Base-by-base conservation (phyloP, 768 basidiomycete genomes). In the Harrya chromipes region DNA sequence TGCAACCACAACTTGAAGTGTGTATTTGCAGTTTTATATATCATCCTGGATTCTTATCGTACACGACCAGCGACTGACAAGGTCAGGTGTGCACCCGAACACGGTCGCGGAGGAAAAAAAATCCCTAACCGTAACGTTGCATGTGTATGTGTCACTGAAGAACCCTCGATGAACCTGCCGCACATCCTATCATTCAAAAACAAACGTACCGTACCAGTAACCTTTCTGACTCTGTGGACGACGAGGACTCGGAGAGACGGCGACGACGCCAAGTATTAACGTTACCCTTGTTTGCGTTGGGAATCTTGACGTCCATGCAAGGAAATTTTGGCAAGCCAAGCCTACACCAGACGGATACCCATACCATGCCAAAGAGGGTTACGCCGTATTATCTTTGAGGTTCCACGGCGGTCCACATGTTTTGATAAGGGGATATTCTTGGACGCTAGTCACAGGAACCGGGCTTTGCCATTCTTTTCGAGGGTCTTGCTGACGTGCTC, bases 341-440 rank as follows among this genome's bases (percentile, higher is more conserved):
- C 40, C 19, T 24, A 37, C 23, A 37, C 35, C n/a, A 41, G 17
- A 41, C 33, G 23, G n/a, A 17, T 9, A 38, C 29, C 14, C 44
- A 41, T 27, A 14, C 43, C 24, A 57, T 51, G 24, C 59, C 58
- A 61, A 61, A 61, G 41, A 16, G 11, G 58, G 50, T n/a, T 29
- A 49, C 38, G 37, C 51, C 19, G 23, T n/a, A 20, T 37, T 37
- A 47, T 19, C 37, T 46, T 39, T 14, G 19, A 40, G 40, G 5
- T 37, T 11, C 44, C 44, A 49, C 24, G 47, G 20, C 33, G 13
- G 31, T 6, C 38, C 59, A 43, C 44, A 55, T 38, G 52, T 12
- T n/a, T 36, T 31, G 59, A 61, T 58, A 58, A 61, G 39, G 35
- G 27, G 58, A 47, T 61, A 60, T 60, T 61, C 55, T 54, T 58